A percentile compares a stretch with the other conserved stretches of the same genome.
phyloP scores from a whole-genome alignment of 352 stramenopile genomes.

The Phytopythium delawarense region DNA sequence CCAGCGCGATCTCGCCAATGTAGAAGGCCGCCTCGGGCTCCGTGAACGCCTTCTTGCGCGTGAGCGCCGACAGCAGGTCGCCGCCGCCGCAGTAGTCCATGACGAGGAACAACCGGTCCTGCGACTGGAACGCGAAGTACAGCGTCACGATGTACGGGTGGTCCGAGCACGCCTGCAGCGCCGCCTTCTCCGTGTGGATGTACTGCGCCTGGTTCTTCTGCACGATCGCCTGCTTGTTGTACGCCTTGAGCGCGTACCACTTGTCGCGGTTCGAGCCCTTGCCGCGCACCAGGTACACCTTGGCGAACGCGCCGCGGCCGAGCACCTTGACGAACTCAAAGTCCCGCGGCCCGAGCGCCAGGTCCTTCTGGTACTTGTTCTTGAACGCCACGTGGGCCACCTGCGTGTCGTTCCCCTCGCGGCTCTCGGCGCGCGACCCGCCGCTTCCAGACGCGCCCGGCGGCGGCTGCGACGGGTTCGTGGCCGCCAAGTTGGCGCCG shows the following conservation, averaged over 20 bases:
- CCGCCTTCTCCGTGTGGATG: constrained; percentile 82
- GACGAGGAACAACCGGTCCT: constrained; percentile 79
- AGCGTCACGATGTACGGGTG: constrained; percentile 85
- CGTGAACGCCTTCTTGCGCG: constrained; percentile 75
- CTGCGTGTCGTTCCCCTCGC: constrained; percentile 61
- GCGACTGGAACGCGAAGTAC: constrained; percentile 83
- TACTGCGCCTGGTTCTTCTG: constrained; percentile 89
- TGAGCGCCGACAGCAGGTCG: constrained; percentile 72
- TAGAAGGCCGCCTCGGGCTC: constrained; percentile 80
- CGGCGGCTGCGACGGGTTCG: constrained; percentile 62
- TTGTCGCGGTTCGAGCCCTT: constrained; percentile 85
- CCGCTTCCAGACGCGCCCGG: constrained; percentile 17
- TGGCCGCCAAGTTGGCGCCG: constrained; percentile 60
- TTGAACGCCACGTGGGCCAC: constrained; percentile 85
- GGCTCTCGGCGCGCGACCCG: constrained; percentile 26
- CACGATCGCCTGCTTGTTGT: constrained; percentile 87
- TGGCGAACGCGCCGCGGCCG: constrained; percentile 76
- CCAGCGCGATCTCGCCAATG: constrained; percentile 79
- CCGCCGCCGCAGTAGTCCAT: constrained; percentile 86
- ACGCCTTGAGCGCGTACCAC: constrained; percentile 84
- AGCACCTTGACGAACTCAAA: constrained; percentile 88
- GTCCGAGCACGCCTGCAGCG: constrained; percentile 77
- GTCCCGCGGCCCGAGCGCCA: constrained; percentile 75
- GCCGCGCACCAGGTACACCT: constrained; percentile 80
- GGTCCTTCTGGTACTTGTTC: constrained; percentile 88